Percentiles rank a stretch among this genome's conserved stretches.
Conservation (phyloP, 345 rosid genomes). For the Boechera stricta region DNA sequence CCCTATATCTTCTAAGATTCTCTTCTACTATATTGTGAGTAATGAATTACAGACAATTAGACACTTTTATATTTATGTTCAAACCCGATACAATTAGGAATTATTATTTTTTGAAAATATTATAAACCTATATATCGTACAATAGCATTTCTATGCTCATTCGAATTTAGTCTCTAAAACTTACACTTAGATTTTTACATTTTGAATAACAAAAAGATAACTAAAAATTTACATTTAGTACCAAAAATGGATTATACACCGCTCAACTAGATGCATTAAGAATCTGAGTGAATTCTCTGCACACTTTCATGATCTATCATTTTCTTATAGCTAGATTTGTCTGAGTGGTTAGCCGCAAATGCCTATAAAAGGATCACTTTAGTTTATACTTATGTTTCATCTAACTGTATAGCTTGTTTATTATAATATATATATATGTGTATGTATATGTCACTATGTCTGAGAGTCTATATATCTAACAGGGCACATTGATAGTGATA, state of each 20-base stretch:
- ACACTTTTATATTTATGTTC: no score
- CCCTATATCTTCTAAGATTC: no score
- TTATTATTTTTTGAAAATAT: no score
- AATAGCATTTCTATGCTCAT: no score
- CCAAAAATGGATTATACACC: background rate
- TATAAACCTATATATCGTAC: no score
- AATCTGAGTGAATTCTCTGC: background rate
- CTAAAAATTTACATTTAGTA: no score
- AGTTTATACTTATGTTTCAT: background rate
- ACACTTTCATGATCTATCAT: constrained; percentile 16
- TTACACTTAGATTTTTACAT: no score
- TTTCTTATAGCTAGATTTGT: constrained; percentile 7
- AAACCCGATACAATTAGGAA: no score
- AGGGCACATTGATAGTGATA: constrained; percentile 14
- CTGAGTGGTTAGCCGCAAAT: constrained; percentile 18
- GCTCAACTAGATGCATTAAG: background rate
- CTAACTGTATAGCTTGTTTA: background rate
- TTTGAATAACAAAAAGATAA: no score
- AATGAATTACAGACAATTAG: no score
- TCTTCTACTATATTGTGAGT: no score
- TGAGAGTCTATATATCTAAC: background rate
- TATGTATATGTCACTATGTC: background rate
- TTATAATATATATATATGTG: background rate
- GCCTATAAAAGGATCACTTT: constrained; percentile 11
- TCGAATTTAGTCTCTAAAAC: no score